Percentiles rank a stretch among this genome's conserved stretches.
Evolutionary conservation across 441 rosid genomes (phyloP).

Genomic region (Aquilaria agallochum): DNA sequence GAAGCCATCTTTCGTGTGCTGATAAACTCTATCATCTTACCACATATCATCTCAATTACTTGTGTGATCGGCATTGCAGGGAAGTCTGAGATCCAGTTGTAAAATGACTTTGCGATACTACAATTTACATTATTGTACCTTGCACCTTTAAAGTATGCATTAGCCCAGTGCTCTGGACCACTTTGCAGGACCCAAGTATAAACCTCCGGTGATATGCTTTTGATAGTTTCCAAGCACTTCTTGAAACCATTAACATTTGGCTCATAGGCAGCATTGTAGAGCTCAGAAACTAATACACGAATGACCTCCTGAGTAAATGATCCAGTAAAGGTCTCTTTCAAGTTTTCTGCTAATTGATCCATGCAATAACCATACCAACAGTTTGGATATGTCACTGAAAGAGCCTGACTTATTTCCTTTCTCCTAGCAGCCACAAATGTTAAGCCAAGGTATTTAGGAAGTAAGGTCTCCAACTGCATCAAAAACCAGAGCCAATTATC

Average conservation of each 20-base stretch:
- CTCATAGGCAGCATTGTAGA: slow-evolving; percentile 71
- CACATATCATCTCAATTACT: slow-evolving; percentile 74
- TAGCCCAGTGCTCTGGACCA: slow-evolving; percentile 89
- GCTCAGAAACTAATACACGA: slow-evolving; percentile 69
- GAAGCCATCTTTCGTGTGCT: slow-evolving; percentile 43
- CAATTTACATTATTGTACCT: slow-evolving; percentile 84
- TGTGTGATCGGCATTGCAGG: slow-evolving; percentile 85
- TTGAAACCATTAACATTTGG: slow-evolving; percentile 55
- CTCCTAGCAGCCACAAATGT: slow-evolving; percentile 83
- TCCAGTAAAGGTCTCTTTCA: slow-evolving; percentile 72
- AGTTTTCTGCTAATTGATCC: slow-evolving; percentile 64
- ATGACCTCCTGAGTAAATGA: slow-evolving; percentile 87
- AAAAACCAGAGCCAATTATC: slow-evolving; percentile 96
- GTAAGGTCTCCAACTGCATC: slow-evolving; percentile 61
- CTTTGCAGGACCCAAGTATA: slow-evolving; percentile 77
- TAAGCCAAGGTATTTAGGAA: slow-evolving; percentile 52
- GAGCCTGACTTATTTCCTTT: slow-evolving; percentile 66
- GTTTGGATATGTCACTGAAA: slow-evolving; percentile 52
- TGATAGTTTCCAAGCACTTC: slow-evolving; percentile 61
- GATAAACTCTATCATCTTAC: slow-evolving; percentile 69
- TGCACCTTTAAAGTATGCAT: slow-evolving; percentile 72
- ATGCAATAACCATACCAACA: slow-evolving; percentile 75
- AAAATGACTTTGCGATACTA: slow-evolving; percentile 73
- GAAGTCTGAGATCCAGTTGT: slow-evolving; percentile 76
- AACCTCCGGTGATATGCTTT: slow-evolving; percentile 74